Conservation (phyloP, 805 yeast genomes). For the Blastobotrys parvus region DNA sequence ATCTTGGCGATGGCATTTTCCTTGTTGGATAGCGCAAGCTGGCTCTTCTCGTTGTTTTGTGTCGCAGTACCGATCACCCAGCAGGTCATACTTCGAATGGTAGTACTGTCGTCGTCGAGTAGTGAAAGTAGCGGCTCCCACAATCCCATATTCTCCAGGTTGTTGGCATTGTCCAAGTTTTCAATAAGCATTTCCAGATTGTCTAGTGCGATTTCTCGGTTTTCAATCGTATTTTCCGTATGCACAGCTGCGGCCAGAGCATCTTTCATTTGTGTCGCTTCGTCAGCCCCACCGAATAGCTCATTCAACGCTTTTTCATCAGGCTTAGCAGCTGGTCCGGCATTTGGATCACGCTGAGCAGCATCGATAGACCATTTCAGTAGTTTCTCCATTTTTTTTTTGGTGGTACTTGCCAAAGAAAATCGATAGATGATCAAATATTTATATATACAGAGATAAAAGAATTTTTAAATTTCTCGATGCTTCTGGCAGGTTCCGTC, state of each 20-base stretch:
- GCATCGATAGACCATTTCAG: conserved; percentile 87
- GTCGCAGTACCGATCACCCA: conserved; percentile 84
- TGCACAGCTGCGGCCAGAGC: conserved; percentile 52
- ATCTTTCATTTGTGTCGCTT: conserved; percentile 78
- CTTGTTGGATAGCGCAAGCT: conserved; percentile 43
- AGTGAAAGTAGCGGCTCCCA: conserved; percentile 67
- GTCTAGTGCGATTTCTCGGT: conserved; percentile 70
- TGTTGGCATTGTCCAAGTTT: conserved; percentile 90
- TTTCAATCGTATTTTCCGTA: conserved; percentile 52
- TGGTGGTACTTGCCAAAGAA: too few species aligned
- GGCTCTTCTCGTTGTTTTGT: conserved; percentile 79
- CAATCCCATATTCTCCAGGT: conserved; percentile 69
- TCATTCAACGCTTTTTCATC: conserved; percentile 75
- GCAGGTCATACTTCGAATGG: conserved; percentile 51
- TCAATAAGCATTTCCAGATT: conserved; percentile 91
- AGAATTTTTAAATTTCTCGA: too few species aligned
- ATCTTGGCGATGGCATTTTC: conserved; percentile 25
- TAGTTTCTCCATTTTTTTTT: conserved; percentile 66
- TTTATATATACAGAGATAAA: too few species aligned
- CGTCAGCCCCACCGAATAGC: conserved; percentile 78
- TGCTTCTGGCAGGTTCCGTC: neutral
- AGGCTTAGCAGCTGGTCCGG: conserved; percentile 41
- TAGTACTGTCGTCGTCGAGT: conserved; percentile 37
- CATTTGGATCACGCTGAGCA: conserved; percentile 47
- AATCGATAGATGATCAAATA: too few species aligned